Evolutionary conservation across 2,329 filamentous ascomycete species (phyloP), one percentile per base, ranked within the genome.

Genomic region (Penicillium frequentans): DNA sequence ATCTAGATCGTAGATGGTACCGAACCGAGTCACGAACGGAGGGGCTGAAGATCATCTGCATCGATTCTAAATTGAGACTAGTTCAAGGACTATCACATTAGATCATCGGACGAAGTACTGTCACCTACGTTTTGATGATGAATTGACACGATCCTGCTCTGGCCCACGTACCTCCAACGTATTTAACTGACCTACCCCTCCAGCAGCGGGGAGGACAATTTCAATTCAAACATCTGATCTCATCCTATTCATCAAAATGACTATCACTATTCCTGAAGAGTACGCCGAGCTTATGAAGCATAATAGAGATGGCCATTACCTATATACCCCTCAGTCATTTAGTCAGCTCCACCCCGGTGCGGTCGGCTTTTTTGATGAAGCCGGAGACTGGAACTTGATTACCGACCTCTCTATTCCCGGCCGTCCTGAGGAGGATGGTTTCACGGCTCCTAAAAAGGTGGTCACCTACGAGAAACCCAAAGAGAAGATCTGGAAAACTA

Each of bases 271-370:
- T 27, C 27, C 29, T 29, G 50, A 57, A 16, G 59, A 61, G 52
- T 59, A 59, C 31, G 54, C 56, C 21, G 52, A 46, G 31, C 54
- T 61, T 9, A 61, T 61, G 56, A 55, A 58, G 10, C 35, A 19
- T 5, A 55, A 59, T 42, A 51, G 51, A 37, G 31, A 56, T 3
- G 56, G 59, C 6, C 29, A 58, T 35, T 61, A 53, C 23, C 47
- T 61, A 5, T 61, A 55, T 44, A 56, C 24, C 14, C 59, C 59
- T 9, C 53, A 54, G 23, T 44, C 16, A 29, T 61, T 39, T n/a
- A 43, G 35, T 27, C 19, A 49, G 6, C 27, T 56, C 13, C 59
- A 61, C 51, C 59, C 59, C 1, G 56, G 59, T 39, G 47, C 49
- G 7, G 35, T 61, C 24, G 59, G 56, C 7, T 57, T 39, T 26